These are phyloP conservation scores for Eudorina sp. DNA, from an alignment of 139 green algal species.

Conservation along the genomic window DNA sequence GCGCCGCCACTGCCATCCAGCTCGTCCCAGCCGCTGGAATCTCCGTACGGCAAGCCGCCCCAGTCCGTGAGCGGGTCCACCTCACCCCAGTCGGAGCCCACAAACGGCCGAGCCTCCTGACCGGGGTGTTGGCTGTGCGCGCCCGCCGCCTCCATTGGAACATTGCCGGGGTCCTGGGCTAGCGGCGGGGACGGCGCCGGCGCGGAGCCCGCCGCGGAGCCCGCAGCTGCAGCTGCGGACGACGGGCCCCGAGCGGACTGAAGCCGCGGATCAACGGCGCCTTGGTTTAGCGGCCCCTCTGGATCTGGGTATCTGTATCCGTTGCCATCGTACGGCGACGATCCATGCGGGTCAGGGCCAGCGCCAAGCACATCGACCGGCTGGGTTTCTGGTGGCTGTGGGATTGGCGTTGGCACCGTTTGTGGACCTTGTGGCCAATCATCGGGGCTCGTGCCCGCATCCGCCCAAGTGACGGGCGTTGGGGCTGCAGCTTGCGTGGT, in stretches of 20 bases:
- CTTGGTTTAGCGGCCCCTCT: not conserved
- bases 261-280: too few species aligned
- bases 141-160: too few species aligned
- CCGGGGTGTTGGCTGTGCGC: too few species aligned
- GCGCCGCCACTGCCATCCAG: not conserved
- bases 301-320: not conserved
- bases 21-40: not conserved
- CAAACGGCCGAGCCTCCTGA: too few species aligned
- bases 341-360: too few species aligned
- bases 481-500: not conserved
- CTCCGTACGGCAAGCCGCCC: not conserved
- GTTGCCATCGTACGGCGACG: not conserved
- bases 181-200: too few species aligned
- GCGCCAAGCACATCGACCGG: not conserved
- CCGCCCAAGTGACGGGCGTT: not conserved
- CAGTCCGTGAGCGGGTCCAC: slow-evolving; percentile 29
- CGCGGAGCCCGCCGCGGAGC: too few species aligned
- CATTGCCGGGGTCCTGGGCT: too few species aligned
- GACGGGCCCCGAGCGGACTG: too few species aligned
- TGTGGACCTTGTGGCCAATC: not conserved
- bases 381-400: slow-evolving; percentile 2
- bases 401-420: not conserved
- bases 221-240: too few species aligned
- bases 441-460: not conserved
- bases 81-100: slow-evolving; percentile 28